phyloP scores from a whole-genome alignment of 2,329 filamentous ascomycete species.

The Huntiella savannae region DNA sequence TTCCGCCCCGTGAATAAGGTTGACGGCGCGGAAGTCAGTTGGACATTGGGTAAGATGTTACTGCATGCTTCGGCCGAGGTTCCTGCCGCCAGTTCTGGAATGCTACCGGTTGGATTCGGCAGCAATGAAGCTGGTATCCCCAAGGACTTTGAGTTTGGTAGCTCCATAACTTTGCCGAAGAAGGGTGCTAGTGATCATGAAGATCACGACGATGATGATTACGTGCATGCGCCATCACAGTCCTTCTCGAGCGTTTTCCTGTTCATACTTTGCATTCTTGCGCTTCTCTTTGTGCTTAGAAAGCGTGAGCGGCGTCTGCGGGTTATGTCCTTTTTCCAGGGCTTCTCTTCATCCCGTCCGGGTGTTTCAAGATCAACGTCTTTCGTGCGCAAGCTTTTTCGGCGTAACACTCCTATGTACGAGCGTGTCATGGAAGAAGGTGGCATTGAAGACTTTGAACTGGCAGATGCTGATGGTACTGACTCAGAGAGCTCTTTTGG shows the following conservation, averaged over 20 bases:
- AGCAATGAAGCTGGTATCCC: conserved; percentile 54
- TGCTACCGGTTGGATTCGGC: conserved; percentile 75
- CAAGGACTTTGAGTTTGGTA: conserved; percentile 67
- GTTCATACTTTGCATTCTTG: conserved; percentile 53
- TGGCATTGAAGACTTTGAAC: conserved; percentile 55
- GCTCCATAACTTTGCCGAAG: conserved; percentile 17
- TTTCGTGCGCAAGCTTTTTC: conserved; percentile 46
- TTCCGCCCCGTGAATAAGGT: conserved; percentile 93
- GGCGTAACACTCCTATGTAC: conserved; percentile 39
- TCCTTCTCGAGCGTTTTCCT: conserved; percentile 57
- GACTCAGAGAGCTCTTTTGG: conserved; percentile 24
- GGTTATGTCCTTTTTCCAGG: conserved; percentile 16
- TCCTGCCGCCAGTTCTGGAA: conserved; percentile 33
- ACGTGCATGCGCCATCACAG: conserved; percentile 49
- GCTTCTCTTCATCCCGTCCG: conserved; percentile 22
- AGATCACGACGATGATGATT: conserved; percentile 34
- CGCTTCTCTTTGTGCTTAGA: conserved; percentile 54
- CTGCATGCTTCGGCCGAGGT: conserved; percentile 85
- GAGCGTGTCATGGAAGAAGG: conserved; percentile 77
- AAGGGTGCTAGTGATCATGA: neutral
- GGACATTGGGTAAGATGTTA: conserved; percentile 93
- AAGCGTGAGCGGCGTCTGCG: conserved; percentile 51
- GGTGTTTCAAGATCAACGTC: conserved; percentile 16
- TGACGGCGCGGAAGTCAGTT: conserved; percentile 78
- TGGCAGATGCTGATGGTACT: conserved; percentile 46